Evolutionary conservation across 2,329 filamentous ascomycete species (phyloP).

Genomic region (Albifimbria verrucaria): DNA sequence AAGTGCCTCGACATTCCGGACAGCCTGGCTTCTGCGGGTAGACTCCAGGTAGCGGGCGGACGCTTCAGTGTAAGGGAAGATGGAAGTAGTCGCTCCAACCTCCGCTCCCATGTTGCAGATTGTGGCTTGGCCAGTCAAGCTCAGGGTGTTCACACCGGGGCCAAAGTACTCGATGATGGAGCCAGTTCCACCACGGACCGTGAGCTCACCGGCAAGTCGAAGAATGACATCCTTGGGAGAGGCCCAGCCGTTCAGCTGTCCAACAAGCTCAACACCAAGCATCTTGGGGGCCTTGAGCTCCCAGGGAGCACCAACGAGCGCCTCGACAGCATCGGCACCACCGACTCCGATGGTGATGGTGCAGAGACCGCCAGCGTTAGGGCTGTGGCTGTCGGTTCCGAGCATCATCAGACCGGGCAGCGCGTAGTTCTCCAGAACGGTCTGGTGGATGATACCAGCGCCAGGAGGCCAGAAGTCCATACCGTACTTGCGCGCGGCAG

Average conservation of each 20-base stretch:
- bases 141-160: constrained; percentile 82
- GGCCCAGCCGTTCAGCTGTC: constrained; percentile 84
- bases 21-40: constrained; percentile 67
- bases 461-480: constrained; percentile 96
- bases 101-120: constrained; percentile 85
- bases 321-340: constrained; percentile 95
- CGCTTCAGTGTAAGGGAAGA: constrained; percentile 86
- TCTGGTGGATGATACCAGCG: constrained; percentile 96
- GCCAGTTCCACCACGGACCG: constrained; percentile 89
- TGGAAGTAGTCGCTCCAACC: constrained; percentile 90
- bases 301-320: constrained; percentile 93
- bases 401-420: constrained; percentile 99
- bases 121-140: constrained; percentile 90
- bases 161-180: constrained; percentile 95
- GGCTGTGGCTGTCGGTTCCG: constrained; percentile 94
- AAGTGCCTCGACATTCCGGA: constrained; percentile 61
- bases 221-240: constrained; percentile 96
- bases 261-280: constrained; percentile 79
- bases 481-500: constrained; percentile 83
- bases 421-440: constrained; percentile 95
- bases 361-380: constrained; percentile 91
- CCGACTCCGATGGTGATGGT: constrained; percentile 96
- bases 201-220: constrained; percentile 81
- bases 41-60: constrained; percentile 83
- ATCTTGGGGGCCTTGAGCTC: constrained; percentile 94